A percentile compares a stretch with the other conserved stretches of the same genome.
Conservation (phyloP, 2,329 filamentous ascomycete genomes). For the Grosmannia penicillata region DNA sequence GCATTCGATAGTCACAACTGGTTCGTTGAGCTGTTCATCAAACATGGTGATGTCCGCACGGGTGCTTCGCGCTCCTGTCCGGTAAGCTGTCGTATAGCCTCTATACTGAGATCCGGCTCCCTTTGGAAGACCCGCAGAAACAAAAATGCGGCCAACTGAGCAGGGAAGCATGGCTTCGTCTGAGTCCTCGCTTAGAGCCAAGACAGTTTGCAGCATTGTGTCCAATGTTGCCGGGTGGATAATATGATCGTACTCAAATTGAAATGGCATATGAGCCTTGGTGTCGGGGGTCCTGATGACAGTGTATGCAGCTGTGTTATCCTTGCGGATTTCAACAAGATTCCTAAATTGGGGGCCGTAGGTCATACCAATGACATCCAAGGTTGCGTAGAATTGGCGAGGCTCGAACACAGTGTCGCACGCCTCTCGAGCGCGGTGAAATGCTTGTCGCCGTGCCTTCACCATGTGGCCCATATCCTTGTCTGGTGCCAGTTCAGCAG, state of each 20-base stretch:
- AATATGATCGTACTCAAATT: conserved; percentile 37
- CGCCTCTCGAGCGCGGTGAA: conserved; percentile 11
- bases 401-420: conserved; percentile 22
- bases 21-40: conserved; percentile 16
- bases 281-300: conserved; percentile 32
- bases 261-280: conserved; percentile 33
- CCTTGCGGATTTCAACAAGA: conserved; percentile 16
- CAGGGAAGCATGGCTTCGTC: conserved; percentile 33
- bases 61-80: conserved; percentile 21
- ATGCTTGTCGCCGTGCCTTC: conserved; percentile 2
- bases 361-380: conserved; percentile 35
- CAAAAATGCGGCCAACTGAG: conserved; percentile 27
- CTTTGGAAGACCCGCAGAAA: conserved; percentile 24
- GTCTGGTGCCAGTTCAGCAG: neutral
- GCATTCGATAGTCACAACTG: conserved; percentile 28
- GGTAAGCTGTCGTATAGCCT: conserved; percentile 25
- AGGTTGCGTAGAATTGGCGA: conserved; percentile 32
- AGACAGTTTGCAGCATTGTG: conserved; percentile 36
- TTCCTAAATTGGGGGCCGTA: conserved; percentile 37
- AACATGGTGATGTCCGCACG: conserved; percentile 29
- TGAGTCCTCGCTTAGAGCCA: conserved; percentile 24
- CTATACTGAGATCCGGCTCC: conserved; percentile 20
- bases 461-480: neutral
- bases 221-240: conserved; percentile 46
- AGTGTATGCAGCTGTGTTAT: conserved; percentile 15